A percentile compares a stretch with the other conserved stretches of the same genome.
Evolutionary conservation across 345 rosid genomes (phyloP).

Genomic region (Rhizophora apiculata): DNA sequence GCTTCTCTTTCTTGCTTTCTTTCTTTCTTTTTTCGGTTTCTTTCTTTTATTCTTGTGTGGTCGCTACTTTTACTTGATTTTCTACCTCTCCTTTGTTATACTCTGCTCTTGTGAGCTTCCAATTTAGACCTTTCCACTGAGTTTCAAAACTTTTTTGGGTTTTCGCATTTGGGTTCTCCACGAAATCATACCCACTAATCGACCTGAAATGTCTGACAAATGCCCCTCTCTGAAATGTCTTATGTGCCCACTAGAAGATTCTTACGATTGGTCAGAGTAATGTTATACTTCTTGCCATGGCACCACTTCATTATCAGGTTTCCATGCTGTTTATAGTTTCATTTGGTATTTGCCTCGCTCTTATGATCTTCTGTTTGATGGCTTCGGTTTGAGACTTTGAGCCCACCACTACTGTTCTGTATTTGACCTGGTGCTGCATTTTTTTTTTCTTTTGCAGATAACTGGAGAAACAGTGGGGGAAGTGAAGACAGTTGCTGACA

Average conservation of each 20-base stretch:
- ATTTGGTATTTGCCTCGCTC: not conserved
- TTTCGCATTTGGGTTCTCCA: conserved; percentile 6
- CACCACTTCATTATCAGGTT: not conserved
- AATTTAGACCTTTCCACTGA: not conserved
- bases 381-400: conserved; percentile 24
- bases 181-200: not conserved
- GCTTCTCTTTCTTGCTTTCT: not conserved
- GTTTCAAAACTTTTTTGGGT: conserved; percentile 16
- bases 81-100: conserved; percentile 47
- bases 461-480: conserved; percentile 38
- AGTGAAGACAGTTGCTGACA: conserved; percentile 32
- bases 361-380: not conserved
- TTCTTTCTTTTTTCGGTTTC: not conserved
- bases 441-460: conserved; percentile 13
- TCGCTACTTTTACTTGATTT: conserved; percentile 34
- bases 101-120: conserved; percentile 29
- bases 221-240: not conserved
- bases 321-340: not conserved
- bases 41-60: conserved; percentile 28
- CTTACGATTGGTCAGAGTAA: not conserved
- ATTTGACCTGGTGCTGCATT: not conserved
- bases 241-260: not conserved
- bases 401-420: conserved; percentile 29
- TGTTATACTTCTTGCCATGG: not conserved
- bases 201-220: too few relatives aligned